phyloP scores from a whole-genome alignment of 2,329 filamentous ascomycete genomes.

The Talaromyces sp. region DNA sequence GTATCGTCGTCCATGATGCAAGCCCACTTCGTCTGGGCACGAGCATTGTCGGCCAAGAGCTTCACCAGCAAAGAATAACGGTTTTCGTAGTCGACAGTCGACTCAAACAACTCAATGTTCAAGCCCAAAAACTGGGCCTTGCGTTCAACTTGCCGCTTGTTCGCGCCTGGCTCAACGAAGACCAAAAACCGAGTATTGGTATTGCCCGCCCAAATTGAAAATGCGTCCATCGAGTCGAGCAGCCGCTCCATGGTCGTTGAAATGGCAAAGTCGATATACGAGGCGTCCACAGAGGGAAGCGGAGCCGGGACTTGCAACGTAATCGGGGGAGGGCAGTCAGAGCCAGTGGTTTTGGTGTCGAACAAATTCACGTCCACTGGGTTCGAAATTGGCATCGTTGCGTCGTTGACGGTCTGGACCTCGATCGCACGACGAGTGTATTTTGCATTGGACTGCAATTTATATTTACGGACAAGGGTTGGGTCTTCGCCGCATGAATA shows the following conservation, averaged over 20 bases:
- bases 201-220: constrained; percentile 53
- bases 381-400: constrained; percentile 1
- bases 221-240: constrained; percentile 46
- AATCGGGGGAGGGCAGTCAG: constrained; percentile 40
- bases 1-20: constrained; percentile 60
- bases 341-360: constrained; percentile 8
- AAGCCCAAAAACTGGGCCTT: constrained; percentile 35
- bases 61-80: constrained; percentile 55
- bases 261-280: constrained; percentile 54
- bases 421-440: constrained; percentile 7
- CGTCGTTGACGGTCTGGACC: constrained; percentile 5
- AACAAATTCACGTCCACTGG: constrained; percentile 9
- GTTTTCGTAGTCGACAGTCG: constrained; percentile 36
- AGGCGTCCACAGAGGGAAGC: constrained; percentile 39
- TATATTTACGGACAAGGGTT: constrained; percentile 3
- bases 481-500: constrained; percentile 5
- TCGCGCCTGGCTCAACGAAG: constrained; percentile 42
- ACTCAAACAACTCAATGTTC: constrained; percentile 36
- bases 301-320: constrained; percentile 44
- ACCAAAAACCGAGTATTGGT: constrained; percentile 50
- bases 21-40: constrained; percentile 48
- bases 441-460: constrained; percentile 1
- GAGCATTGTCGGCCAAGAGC: constrained; percentile 43
- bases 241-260: constrained; percentile 51
- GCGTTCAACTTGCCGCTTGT: constrained; percentile 22